These are phyloP conservation scores for Lecanicillium sp. DNA, from an alignment of 2,329 filamentous ascomycete species.

Conservation along the genomic window DNA sequence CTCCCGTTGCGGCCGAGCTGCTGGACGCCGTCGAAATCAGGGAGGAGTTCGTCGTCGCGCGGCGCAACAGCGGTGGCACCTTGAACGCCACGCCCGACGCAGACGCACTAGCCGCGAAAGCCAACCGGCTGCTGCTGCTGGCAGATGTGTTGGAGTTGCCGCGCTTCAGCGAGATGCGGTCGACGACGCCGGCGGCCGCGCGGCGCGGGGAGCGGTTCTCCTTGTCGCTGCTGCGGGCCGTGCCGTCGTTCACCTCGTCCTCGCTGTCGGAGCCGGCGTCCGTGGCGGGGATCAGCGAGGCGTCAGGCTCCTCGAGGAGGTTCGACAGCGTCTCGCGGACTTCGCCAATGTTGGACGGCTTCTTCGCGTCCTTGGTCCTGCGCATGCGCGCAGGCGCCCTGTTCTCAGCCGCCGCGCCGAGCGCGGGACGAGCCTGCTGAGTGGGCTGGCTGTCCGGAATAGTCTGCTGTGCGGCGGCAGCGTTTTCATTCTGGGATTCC, in stretches of 20 bases:
- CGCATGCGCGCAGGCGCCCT: constrained; percentile 56
- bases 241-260: constrained; percentile 29
- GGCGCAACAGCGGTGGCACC: constrained; percentile 64
- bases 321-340: constrained; percentile 79
- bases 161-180: constrained; percentile 68
- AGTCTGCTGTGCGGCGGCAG: constrained; percentile 22
- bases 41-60: constrained; percentile 63
- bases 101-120: constrained; percentile 45
- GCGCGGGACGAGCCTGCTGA: constrained; percentile 22
- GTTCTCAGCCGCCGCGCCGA: constrained; percentile 31
- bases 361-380: constrained; percentile 56
- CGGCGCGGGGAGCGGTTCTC: constrained; percentile 40
- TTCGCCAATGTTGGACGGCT: constrained; percentile 69
- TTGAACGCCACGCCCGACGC: constrained; percentile 46
- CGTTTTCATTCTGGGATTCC: constrained; percentile 25
- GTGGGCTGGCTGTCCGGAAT: constrained; percentile 48
- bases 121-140: constrained; percentile 37
- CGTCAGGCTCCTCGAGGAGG: constrained; percentile 64
- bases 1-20: constrained; percentile 3
- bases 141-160: constrained; percentile 33
- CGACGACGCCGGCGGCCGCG: constrained; percentile 49
- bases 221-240: constrained; percentile 35
- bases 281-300: constrained; percentile 43
- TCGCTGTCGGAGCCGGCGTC: constrained; percentile 34
- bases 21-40: constrained; percentile 26